Evolutionary conservation across 2,329 filamentous ascomycete genomes (phyloP), one percentile per base, ranked within the genome.

Genomic region (Aspergillus luchuensis): DNA sequence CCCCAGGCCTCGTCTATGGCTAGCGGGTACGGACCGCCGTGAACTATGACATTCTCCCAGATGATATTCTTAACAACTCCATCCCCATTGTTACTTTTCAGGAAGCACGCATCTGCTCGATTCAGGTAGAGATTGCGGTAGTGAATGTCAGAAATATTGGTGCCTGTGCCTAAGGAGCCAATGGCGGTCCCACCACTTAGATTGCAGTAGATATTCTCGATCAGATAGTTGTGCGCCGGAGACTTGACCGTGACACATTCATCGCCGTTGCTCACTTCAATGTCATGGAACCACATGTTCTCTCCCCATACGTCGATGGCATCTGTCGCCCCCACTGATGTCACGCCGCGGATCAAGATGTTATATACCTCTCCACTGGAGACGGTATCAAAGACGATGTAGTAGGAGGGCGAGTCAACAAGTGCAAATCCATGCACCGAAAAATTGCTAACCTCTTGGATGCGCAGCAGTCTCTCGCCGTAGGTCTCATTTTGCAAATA

Each of bases 351-450:
- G 53, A 85, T 80, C n/a, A 81, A 78, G 72, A 82, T 78, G 69
- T 85, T 85, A 74, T 84, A 85, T 4, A 84, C 72, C 66, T 85
- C 82, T 39, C 82, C 82, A 62, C 79, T 81, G 28, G 72, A 74
- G 70, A 76, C 81, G 11, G 76, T 81, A 58, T 82, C 79, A 60
- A 84, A 69, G 38, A 74, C 74, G 51, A 83, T 76, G 63, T 84
- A 81, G 70, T 82, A 84, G 11, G 77, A 71, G 1, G 82, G 82
- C 17, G 80, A 74, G 62, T 84, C 81, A 25, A 82, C 79, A 5
- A 84, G 74, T 7, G 73, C 70, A 55, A 84, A 71, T 59, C 83
- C 81, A 61, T 84, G 81, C 1, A 83, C 74, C 8, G 79, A 77
- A 63, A 82, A 83, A 64, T 81, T 74, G 11, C 69, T 77, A 23